A percentile compares a stretch with the other conserved stretches of the same genome.
Conservation (phyloP, 768 basidiomycete genomes). For the Rhizopogon vulgaris region DNA sequence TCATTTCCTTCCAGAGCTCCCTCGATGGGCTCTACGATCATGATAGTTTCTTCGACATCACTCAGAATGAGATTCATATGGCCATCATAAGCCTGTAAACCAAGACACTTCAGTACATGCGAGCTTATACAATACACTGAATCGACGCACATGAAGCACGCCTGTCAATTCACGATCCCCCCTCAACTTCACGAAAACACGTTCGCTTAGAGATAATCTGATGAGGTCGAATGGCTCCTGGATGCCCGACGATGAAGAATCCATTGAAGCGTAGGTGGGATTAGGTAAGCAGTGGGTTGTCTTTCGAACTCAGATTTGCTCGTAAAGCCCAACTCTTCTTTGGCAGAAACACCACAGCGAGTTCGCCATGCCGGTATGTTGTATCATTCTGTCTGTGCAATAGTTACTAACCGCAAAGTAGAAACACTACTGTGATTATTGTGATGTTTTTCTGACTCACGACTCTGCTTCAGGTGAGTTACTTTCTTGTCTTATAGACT, state of each 20-base stretch:
- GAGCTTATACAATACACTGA: neutral
- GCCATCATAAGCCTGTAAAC: conserved; percentile 91
- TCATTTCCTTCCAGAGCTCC: conserved; percentile 48
- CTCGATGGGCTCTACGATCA: conserved; percentile 87
- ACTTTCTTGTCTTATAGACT: neutral
- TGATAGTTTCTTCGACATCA: conserved; percentile 95
- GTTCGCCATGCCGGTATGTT: conserved; percentile 58
- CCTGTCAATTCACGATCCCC: conserved; percentile 92
- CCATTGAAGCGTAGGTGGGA: conserved; percentile 41
- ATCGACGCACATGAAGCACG: conserved; percentile 74
- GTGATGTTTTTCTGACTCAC: conserved; percentile 91
- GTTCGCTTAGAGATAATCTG: conserved; percentile 91
- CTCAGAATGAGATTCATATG: conserved; percentile 99
- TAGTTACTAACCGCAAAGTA: conserved; percentile 23
- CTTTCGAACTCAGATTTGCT: conserved; percentile 25
- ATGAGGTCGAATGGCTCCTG: conserved; percentile 98
- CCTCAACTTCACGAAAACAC: conserved; percentile 94
- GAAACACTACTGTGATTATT: conserved; percentile 95
- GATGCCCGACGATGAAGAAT: conserved; percentile 65
- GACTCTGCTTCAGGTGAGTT: conserved; percentile 83
- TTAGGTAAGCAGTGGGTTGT: conserved; percentile 18
- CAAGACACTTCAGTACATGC: conserved; percentile 7
- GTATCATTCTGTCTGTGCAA: neutral
- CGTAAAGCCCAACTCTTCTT: conserved; percentile 9
- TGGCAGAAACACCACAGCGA: conserved; percentile 18